phyloP scores from a whole-genome alignment of 2,329 filamentous ascomycete genomes.

The Cladosporium halotolerans region DNA sequence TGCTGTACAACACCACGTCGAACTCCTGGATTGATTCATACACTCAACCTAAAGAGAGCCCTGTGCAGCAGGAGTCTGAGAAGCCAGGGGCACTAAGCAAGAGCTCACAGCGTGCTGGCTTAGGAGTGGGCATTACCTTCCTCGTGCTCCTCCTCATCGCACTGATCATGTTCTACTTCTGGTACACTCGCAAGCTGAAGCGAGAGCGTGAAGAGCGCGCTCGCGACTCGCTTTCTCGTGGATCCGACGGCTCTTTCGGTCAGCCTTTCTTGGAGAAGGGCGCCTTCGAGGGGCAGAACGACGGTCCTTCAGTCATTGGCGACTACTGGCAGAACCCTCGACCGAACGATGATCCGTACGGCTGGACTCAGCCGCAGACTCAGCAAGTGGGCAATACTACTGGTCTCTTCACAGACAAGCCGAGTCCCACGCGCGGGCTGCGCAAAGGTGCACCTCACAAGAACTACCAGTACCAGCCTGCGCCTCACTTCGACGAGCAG shows the following conservation, averaged over 20 bases:
- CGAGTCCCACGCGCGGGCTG: constrained; percentile 43
- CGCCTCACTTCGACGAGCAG: constrained; percentile 43
- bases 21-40: constrained; percentile 54
- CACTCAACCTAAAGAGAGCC: constrained; percentile 31
- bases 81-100: constrained; percentile 33
- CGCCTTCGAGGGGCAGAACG: constrained; percentile 32
- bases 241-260: constrained; percentile 34
- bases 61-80: constrained; percentile 17
- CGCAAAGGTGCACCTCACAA: constrained; percentile 35
- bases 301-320: constrained; percentile 35
- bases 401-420: constrained; percentile 42
- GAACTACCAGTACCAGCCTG: constrained; percentile 32
- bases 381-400: constrained; percentile 32
- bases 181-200: constrained; percentile 39
- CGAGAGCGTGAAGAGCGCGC: constrained; percentile 43
- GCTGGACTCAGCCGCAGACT: constrained; percentile 18
- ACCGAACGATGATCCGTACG: constrained; percentile 11
- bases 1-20: constrained; percentile 58
- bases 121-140: constrained; percentile 40
- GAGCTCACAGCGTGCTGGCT: constrained; percentile 40
- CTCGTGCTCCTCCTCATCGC: constrained; percentile 38
- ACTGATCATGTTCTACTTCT: constrained; percentile 41
- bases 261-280: constrained; percentile 38
- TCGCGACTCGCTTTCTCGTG: constrained; percentile 43
- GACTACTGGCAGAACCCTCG: constrained; percentile 11